Conservation (phyloP, 2,329 filamentous ascomycete genomes). For the Sporothrix brasiliensis region DNA sequence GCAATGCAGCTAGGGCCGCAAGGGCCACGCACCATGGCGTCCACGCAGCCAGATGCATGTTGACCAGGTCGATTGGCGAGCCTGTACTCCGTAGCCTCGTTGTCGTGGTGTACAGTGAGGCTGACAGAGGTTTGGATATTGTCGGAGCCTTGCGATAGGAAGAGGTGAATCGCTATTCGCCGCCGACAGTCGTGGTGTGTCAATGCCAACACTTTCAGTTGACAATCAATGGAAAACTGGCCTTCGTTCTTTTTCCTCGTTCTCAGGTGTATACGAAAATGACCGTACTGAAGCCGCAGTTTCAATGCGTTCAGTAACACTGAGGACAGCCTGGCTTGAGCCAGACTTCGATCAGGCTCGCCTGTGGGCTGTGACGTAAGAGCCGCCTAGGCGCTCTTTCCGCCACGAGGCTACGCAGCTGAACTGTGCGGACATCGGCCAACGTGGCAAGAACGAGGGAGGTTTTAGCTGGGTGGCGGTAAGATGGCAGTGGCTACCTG, state of each 20-base stretch:
- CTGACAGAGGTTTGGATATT: neutral
- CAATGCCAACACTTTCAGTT: neutral
- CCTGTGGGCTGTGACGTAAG: constrained; percentile 7
- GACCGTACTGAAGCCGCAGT: neutral
- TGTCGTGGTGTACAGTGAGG: neutral
- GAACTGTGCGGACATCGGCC: neutral
- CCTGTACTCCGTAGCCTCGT: neutral
- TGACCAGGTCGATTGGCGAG: too few relatives aligned
- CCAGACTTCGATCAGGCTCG: neutral
- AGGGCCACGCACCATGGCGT: constrained; percentile 18
- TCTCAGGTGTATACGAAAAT: neutral
- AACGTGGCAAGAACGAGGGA: constrained; percentile 18
- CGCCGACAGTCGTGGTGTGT: neutral
- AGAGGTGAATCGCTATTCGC: neutral
- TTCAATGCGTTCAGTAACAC: neutral
- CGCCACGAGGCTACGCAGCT: neutral
- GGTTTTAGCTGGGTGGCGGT: constrained; percentile 8
- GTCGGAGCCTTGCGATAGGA: constrained; percentile 8
- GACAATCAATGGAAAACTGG: neutral
- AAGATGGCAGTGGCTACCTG: constrained; percentile 4
- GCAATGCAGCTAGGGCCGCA: constrained; percentile 24
- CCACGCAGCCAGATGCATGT: constrained; percentile 18
- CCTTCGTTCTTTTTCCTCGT: neutral
- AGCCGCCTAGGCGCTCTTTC: neutral
- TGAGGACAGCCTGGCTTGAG: constrained; percentile 24